A percentile compares a stretch with the other conserved stretches of the same genome.
phyloP scores from a whole-genome alignment of 192 early-diverging fungal genomes.

The Backusella macrospora region DNA sequence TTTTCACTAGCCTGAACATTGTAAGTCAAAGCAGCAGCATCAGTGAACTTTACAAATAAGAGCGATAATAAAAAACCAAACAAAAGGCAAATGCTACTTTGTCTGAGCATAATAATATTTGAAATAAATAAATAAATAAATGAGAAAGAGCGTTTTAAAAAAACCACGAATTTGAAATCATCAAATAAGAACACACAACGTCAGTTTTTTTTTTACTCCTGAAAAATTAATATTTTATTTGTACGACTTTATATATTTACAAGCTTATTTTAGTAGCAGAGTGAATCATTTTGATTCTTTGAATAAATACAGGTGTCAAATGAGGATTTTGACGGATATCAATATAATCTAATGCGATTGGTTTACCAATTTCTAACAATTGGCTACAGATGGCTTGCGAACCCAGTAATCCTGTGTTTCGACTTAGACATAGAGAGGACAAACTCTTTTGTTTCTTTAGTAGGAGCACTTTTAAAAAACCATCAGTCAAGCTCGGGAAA shows the following conservation, averaged over 20 bases:
- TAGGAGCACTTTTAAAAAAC: neutral
- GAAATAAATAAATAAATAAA: no score
- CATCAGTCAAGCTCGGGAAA: neutral
- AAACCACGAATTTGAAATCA: neutral
- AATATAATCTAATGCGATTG: constrained; percentile 7
- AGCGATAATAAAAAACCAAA: neutral
- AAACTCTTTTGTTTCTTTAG: constrained; percentile 10
- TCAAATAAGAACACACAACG: neutral
- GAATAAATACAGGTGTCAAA: constrained; percentile 9
- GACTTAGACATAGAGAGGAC: neutral
- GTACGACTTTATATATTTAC: constrained; percentile 14
- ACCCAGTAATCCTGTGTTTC: neutral
- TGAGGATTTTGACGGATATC: constrained; percentile 2
- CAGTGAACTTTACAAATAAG: constrained; percentile 10
- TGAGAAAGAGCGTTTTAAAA: no score
- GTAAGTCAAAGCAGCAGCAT: constrained; percentile 76
- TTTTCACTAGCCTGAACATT: constrained; percentile 86
- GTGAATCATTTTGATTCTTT: constrained; percentile 10
- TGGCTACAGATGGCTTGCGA: neutral
- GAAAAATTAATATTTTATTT: neutral
- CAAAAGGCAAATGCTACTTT: neutral
- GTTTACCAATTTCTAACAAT: constrained; percentile 1
- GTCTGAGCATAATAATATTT: no score
- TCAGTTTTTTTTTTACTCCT: constrained; percentile 3
- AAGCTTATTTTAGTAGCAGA: constrained; percentile 12